Evolutionary conservation across 164 flowering plant genomes (phyloP).

Genomic region (Taxillus chinensis): DNA sequence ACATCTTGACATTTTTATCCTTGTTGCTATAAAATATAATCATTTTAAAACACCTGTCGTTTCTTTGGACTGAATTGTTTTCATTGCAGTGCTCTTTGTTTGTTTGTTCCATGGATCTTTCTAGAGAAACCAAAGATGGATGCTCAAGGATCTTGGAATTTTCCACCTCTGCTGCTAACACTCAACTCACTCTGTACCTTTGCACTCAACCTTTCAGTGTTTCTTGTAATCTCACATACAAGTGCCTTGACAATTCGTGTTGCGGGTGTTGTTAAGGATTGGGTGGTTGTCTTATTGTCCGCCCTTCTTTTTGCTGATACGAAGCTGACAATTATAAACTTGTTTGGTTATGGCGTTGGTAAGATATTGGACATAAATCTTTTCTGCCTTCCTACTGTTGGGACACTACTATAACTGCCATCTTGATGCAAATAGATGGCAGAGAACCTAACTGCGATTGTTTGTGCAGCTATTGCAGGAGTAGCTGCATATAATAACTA

Average conservation of each 20-base stretch:
- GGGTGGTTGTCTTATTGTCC: slow-evolving; percentile 92
- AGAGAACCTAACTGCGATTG: not conserved
- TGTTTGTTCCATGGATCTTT: slow-evolving; percentile 94
- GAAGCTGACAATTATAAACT: slow-evolving; percentile 75
- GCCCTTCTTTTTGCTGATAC: slow-evolving; percentile 92
- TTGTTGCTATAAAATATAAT: too few species aligned
- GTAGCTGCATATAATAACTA: slow-evolving; percentile 90
- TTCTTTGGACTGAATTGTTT: slow-evolving; percentile 4
- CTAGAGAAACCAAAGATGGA: slow-evolving; percentile 91
- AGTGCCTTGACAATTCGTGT: slow-evolving; percentile 98
- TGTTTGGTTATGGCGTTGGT: slow-evolving; percentile 92
- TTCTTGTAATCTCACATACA: slow-evolving; percentile 91
- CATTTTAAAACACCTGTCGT: not conserved
- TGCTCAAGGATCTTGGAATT: slow-evolving; percentile 62
- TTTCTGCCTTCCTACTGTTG: accelerated
- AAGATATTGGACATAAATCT: slow-evolving; percentile 10
- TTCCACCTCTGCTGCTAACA: slow-evolving; percentile 53
- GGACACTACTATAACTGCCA: too few species aligned
- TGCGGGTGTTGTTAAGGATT: slow-evolving; percentile 98
- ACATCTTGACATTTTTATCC: too few species aligned
- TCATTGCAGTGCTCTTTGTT: slow-evolving; percentile 74
- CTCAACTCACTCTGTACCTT: slow-evolving; percentile 93
- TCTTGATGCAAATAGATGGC: not conserved
- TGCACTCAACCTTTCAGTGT: slow-evolving; percentile 96
- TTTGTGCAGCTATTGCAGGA: slow-evolving; percentile 73